Percentiles rank a stretch among this genome's conserved stretches.
Evolutionary conservation across 2,329 filamentous ascomycete genomes (phyloP).

Genomic region (Ceratocystis huliohia): DNA sequence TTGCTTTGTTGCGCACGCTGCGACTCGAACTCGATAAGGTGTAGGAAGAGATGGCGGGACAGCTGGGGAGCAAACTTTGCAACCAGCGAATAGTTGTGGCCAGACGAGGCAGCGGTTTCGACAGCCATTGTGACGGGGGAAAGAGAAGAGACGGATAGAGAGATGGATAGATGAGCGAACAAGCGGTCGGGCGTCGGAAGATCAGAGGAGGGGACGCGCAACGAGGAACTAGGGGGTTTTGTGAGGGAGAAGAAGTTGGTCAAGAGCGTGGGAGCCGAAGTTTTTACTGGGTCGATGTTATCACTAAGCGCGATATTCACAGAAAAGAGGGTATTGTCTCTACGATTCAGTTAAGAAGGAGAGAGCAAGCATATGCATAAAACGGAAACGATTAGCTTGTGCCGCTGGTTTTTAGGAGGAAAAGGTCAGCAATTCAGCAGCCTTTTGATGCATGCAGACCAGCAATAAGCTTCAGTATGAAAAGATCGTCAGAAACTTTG

Average conservation of each 20-base stretch:
- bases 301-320: background rate
- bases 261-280: constrained; percentile 2
- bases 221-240: background rate
- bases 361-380: background rate
- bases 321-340: background rate
- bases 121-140: constrained; percentile 19
- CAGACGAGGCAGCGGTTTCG: constrained; percentile 15
- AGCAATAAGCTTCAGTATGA: background rate
- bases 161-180: background rate
- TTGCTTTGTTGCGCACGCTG: constrained; percentile 67
- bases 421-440: background rate
- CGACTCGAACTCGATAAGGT: constrained; percentile 82
- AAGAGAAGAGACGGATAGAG: background rate
- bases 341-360: constrained; percentile 13
- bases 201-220: background rate
- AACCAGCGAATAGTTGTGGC: constrained; percentile 21
- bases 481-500: constrained; percentile 4
- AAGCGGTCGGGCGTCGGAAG: background rate
- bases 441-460: background rate
- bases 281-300: constrained; percentile 5
- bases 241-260: background rate
- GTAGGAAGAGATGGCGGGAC: constrained; percentile 92
- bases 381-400: background rate
- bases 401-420: background rate
- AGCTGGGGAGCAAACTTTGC: constrained; percentile 74